Evolutionary conservation across 148 eudicot species (phyloP), one percentile per base, ranked within the genome.

Genomic region (Drosera capensis): DNA sequence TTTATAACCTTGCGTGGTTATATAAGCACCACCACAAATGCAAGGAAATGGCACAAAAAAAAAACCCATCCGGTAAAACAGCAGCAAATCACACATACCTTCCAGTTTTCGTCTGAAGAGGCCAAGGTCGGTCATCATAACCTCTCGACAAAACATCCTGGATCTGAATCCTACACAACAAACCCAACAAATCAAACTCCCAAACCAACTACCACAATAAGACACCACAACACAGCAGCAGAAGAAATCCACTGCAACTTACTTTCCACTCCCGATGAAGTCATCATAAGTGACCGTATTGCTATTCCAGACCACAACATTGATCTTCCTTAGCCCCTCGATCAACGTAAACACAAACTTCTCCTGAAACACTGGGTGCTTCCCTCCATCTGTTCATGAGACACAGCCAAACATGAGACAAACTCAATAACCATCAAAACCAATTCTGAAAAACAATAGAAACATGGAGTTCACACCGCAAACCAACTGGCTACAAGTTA

Each of bases 261-360:
- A 90, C 99, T 68, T 80, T 84, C 93, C 95, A 14, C 77, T 73
- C 53, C 99, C 99, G n/a, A 90, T 84, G 59, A 70, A 76, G 56
- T 80, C 95, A 25, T 90, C 95, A 23, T 28, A 52, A 25, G 75
- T 64, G 40, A 90, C 17, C 7, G 85, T 78, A 65, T 90, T 84
- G 77, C 95, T 90, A 55, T 90, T 90, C 85, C 82, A 80, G 8
- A 90, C 95, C 12, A 53, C 62, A 46, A 78, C 72, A 46, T 52
- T 63, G 24, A 90, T 42, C 57, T 84, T 87, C 28, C 85, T 65
- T 30, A 80, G 51, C 23, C 99, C 99, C 61, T 90, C 93, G 44
- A 84, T 80, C 40, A 90, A 49, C 7, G 70, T 58, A 51, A 80
- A 78, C 14, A 73, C 63, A 46, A 84, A 85, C 72, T 84, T 90